phyloP scores from a whole-genome alignment of 352 stramenopile species.

The Phytophthora pluvialis region DNA sequence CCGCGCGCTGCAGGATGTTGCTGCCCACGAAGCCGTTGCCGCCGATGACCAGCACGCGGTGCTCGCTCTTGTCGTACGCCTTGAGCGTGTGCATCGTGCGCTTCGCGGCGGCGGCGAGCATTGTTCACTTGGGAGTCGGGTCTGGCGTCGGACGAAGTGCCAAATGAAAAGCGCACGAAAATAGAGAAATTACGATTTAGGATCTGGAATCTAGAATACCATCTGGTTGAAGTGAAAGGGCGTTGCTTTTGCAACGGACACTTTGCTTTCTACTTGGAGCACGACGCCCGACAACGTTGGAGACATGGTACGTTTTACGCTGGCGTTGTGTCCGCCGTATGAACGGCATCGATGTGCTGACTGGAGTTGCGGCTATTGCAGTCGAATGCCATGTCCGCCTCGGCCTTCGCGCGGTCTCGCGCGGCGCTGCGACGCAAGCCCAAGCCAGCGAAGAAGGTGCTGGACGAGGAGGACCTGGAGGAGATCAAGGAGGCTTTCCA shows the following conservation, averaged over 20 bases:
- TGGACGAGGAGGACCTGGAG: conserved; percentile 93
- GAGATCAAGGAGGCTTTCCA: conserved; percentile 96
- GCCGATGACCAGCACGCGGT: conserved; percentile 84
- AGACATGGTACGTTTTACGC: conserved; percentile 22
- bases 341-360: not conserved
- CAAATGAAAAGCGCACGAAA: conserved; percentile 1
- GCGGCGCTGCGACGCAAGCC: conserved; percentile 67
- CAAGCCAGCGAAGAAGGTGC: conserved; percentile 69
- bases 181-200: not conserved
- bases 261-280: conserved; percentile 16
- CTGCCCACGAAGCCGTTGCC: conserved; percentile 91
- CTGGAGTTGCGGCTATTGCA: conserved; percentile 13
- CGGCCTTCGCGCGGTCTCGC: conserved; percentile 68
- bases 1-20: conserved; percentile 89
- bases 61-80: conserved; percentile 73
- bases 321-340: not conserved
- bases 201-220: not conserved
- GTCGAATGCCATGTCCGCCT: conserved; percentile 62
- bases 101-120: conserved; percentile 23
- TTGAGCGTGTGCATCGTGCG: conserved; percentile 40
- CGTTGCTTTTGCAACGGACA: conserved; percentile 15
- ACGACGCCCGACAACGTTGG: not conserved
- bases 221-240: not conserved
- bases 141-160: too few species aligned
- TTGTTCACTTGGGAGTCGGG: not conserved